Conservation (phyloP, 805 yeast species). For the Brettanomyces nanus region DNA sequence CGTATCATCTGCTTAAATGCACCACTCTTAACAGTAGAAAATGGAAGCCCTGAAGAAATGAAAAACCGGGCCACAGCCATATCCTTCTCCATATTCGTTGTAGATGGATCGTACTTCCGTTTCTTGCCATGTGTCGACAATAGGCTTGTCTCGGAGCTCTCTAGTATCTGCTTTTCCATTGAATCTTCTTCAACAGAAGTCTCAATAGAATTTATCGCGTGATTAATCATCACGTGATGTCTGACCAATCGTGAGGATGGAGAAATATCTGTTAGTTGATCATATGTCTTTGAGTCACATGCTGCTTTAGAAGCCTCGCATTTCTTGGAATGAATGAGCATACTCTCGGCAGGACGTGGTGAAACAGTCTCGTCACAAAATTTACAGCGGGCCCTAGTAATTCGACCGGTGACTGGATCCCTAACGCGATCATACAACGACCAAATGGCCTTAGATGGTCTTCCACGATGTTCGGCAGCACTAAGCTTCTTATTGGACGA, state of each 20-base stretch:
- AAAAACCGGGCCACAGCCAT: background rate
- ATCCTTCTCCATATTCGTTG: background rate
- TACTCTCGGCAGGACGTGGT: conserved; percentile 1
- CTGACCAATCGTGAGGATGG: too few species aligned
- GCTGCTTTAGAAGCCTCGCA: background rate
- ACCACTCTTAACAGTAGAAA: background rate
- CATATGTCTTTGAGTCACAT: background rate
- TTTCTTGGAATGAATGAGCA: conserved; percentile 1
- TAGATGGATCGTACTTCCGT: background rate
- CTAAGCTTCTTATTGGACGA: background rate
- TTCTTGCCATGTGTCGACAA: too few species aligned
- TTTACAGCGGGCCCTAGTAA: conserved; percentile 1
- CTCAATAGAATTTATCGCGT: too few species aligned
- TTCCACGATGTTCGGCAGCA: conserved; percentile 1
- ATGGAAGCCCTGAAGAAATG: background rate
- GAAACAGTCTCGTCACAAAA: background rate
- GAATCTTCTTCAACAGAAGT: too few species aligned
- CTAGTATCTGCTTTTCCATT: too few species aligned
- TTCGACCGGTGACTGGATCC: background rate
- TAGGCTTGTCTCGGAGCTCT: too few species aligned
- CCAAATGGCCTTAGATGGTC: conserved; percentile 3
- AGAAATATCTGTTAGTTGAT: too few species aligned
- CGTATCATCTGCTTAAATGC: background rate
- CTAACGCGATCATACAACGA: background rate
- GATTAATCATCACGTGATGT: too few species aligned